Evolutionary conservation across 1,284 basidiomycete species (phyloP), one percentile per base, ranked within the genome.

Genomic region (Paramarasmius palmivorus): DNA sequence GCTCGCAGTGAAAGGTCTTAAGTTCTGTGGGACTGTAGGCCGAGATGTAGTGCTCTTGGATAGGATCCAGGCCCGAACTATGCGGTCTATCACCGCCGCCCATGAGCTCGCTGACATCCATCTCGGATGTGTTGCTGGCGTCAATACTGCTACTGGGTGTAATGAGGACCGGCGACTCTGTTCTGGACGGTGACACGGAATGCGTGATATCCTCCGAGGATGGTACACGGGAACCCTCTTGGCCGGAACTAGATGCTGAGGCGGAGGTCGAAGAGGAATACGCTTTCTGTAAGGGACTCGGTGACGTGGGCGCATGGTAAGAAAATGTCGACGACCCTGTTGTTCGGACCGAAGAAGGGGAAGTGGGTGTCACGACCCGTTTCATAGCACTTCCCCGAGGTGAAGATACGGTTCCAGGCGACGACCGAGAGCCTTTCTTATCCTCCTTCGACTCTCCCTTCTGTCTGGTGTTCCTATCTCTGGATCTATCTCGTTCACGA

Each of bases 1-100:
- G 85, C 23, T 98, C 95, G 67, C 93, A 95, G 69, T 98, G 96
- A 77, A 94, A 99, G 2, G 93, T 95, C 59, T 81, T 81, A 26
- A 98, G 73, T 64, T 95, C 90, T 6, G 77, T 90, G 7, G 67
- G 61, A 10, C 65, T 66, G 59, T 78, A 78, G 14, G 74, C 69
- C 1, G 64, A 71, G n/a, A 70, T 69, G 50, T 74, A 75, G 56
- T 78, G 73, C 53, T 71, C 63, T 56, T 75, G 73, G 15, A 71
- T 12, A 0, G 65, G 55, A 50, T 47, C 69, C 66, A 52, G 69
- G 57, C 26, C 54, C 6, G n/a, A n/a, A 50, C 10, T 50, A 47
- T 35, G 44, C 4, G 20, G 20, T 45, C 32, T 62, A 61, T 5
- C 58, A 48, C 20, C 35, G 6, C n/a, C 15, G 5, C 20, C 70